Evolutionary conservation across 805 yeast species (phyloP), one percentile per base, ranked within the genome.

Genomic region (Wickerhamiella parazyma): DNA sequence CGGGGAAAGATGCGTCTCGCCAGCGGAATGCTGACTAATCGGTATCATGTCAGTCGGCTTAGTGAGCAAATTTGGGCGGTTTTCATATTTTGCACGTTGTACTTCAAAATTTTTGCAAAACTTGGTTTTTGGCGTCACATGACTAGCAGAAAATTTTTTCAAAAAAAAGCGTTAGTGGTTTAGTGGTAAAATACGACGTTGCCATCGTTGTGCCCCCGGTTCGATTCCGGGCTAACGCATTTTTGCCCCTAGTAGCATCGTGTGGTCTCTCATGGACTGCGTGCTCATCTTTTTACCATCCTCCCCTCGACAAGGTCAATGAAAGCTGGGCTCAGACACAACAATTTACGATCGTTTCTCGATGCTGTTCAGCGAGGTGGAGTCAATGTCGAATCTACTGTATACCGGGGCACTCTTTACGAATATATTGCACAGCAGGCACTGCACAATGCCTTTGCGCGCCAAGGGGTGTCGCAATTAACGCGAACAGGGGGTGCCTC

Each of bases 181-280:
- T 33, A 39, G 28, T 39, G 40, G 45, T 42, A 42, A 36, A 42
- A 42, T 42, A 36, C 45, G 41, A 24, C 45, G 45, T 42, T 42
- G 45, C 45, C 45, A 42, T 42, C 45, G 45, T 28, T 42, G 45
- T 37, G 45, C 41, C 41, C 45, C 45, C 45, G 45, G 45, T 42
- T 42, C 45, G 45, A 42, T 42, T 42, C 45, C 45, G 45, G 45
- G 45, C 45, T 42, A 19, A 22, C 45, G 45, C 45, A 42, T 31
- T 37, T 35, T 14, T 36, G 37, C 18, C 12, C 24, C 18, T 10
- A 22, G 18, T 10, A 7, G 20, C 21, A 12, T 16, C 18, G 12
- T n/a, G n/a, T n/a, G 24, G 5, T 21, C 8, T 6, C 24, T 7
- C 26, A 12, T 9, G 26, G 10, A 9, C 3, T 24, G 26, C 26